Percentiles rank a stretch among this genome's conserved stretches.
Conservation (phyloP, 1,139 yeast genomes). For the Kodamaea ohmeri region DNA sequence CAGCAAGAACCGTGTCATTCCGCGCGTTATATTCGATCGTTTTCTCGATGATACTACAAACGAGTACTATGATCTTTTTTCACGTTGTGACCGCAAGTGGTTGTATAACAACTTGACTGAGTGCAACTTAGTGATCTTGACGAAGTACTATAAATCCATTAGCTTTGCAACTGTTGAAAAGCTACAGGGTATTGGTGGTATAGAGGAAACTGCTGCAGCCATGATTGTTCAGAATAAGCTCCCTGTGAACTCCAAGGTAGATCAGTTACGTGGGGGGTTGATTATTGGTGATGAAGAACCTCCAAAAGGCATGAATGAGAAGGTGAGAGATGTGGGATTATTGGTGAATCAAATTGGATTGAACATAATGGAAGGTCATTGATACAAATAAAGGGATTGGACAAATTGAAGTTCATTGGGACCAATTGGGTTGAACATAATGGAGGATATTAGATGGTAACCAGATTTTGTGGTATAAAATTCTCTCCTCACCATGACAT, state of each 20-base stretch:
- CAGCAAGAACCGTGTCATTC: slow-evolving; percentile 19
- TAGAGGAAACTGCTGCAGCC: slow-evolving; percentile 26
- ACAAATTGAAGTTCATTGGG: too few species aligned
- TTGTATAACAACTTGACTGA: slow-evolving; percentile 30
- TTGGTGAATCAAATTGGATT: slow-evolving; percentile 18
- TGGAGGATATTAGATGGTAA: too few species aligned
- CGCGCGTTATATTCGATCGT: slow-evolving; percentile 16
- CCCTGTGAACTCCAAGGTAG: slow-evolving; percentile 30
- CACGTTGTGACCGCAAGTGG: slow-evolving; percentile 14
- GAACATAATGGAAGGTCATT: too few species aligned
- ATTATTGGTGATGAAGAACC: slow-evolving; percentile 21
- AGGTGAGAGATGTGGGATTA: slow-evolving; percentile 25
- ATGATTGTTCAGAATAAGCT: slow-evolving; percentile 38
- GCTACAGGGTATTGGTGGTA: slow-evolving; percentile 17
- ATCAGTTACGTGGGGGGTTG: slow-evolving; percentile 30
- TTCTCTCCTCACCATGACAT: too few species aligned
- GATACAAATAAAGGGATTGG: too few species aligned
- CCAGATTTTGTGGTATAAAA: too few species aligned
- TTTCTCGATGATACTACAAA: slow-evolving; percentile 17
- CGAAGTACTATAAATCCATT: slow-evolving; percentile 31
- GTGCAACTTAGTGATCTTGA: slow-evolving; percentile 29
- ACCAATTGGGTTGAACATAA: too few species aligned
- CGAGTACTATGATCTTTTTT: slow-evolving; percentile 13
- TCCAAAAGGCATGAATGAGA: slow-evolving; percentile 17
- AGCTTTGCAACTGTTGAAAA: slow-evolving; percentile 18